Conservation (phyloP, 2,329 filamentous ascomycete species). For the Sporothrix dimorphospora region DNA sequence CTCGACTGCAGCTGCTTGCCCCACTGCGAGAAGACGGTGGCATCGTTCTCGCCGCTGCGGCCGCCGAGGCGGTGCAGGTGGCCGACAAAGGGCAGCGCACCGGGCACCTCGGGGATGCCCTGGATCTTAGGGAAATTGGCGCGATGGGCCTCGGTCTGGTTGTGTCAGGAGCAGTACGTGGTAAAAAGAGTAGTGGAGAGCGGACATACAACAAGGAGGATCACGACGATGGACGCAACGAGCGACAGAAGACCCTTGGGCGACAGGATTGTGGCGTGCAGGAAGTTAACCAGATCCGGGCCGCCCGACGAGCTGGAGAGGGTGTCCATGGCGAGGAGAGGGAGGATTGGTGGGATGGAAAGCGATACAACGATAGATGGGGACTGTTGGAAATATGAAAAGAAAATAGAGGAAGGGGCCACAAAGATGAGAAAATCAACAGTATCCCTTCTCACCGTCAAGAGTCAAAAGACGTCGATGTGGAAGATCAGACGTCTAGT, state of each 20-base stretch:
- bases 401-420: neutral
- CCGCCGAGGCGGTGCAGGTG: constrained; percentile 20
- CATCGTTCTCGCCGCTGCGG: constrained; percentile 19
- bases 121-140: constrained; percentile 22
- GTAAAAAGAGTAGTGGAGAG: neutral
- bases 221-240: neutral
- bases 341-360: neutral
- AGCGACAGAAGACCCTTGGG: constrained; percentile 17
- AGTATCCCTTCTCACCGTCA: neutral
- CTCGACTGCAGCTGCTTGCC: neutral
- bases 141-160: constrained; percentile 21
- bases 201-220: constrained; percentile 7
- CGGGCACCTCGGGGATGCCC: constrained; percentile 22
- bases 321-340: neutral
- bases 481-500: neutral
- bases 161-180: neutral
- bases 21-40: constrained; percentile 16
- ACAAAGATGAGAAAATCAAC: neutral
- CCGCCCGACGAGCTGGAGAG: constrained; percentile 5
- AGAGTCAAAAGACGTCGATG: neutral
- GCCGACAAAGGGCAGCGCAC: constrained; percentile 22
- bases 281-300: constrained; percentile 11
- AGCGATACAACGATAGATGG: neutral
- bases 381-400: neutral
- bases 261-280: constrained; percentile 17